phyloP scores from a whole-genome alignment of 805 yeast genomes.

The Ogataea glucozyma region DNA sequence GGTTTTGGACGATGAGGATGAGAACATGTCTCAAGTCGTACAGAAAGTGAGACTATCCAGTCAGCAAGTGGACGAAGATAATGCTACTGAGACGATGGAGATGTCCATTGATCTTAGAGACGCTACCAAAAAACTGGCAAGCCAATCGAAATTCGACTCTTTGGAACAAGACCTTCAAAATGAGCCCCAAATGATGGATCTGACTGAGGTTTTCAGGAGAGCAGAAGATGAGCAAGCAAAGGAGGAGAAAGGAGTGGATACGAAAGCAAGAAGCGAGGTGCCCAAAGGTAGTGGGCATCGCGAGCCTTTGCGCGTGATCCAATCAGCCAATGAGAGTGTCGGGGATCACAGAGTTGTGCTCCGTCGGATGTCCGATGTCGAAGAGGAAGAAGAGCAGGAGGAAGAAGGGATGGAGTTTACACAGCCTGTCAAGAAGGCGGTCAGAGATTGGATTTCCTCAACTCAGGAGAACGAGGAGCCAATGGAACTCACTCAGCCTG shows the following conservation, averaged over 20 bases:
- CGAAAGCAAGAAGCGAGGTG: too few species aligned
- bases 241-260: too few species aligned
- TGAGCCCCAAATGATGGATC: conserved; percentile 11
- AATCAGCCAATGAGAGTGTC: too few species aligned
- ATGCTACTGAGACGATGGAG: conserved; percentile 32
- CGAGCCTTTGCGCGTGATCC: conserved; percentile 7
- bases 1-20: conserved; percentile 10
- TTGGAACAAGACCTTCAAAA: not conserved
- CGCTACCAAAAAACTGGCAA: conserved; percentile 5
- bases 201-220: conserved; percentile 15
- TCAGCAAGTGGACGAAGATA: conserved; percentile 25
- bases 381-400: conserved; percentile 5
- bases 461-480: conserved; percentile 15
- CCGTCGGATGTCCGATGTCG: conserved; percentile 4
- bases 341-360: too few species aligned
- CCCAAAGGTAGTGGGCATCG: conserved; percentile 5
- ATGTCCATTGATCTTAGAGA: conserved; percentile 20
- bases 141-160: not conserved
- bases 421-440: conserved; percentile 1
- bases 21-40: conserved; percentile 19
- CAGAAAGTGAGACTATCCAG: conserved; percentile 9
- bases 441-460: too few species aligned
- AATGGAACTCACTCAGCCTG: conserved; percentile 21
- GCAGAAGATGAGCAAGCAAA: conserved; percentile 16
- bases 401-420: conserved; percentile 9